Conservation (phyloP, 1,139 yeast genomes). For the Diutina sp. region DNA sequence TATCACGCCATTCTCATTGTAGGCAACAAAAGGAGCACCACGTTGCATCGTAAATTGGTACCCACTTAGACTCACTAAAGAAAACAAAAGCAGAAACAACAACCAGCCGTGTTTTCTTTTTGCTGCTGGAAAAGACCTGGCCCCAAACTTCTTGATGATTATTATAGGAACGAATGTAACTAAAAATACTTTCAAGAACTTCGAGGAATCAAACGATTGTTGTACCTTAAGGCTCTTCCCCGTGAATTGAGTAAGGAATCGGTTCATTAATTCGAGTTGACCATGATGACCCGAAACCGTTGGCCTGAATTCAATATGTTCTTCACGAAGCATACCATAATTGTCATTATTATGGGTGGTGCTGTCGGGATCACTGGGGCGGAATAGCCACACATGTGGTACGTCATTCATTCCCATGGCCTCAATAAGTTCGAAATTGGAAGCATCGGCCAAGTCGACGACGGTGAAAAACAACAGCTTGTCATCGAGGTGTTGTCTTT, state of each 20-base stretch:
- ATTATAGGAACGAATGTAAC: constrained; percentile 33
- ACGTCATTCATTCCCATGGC: constrained; percentile 31
- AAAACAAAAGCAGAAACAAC: constrained; percentile 23
- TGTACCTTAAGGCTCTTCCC: constrained; percentile 29
- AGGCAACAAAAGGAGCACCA: constrained; percentile 51
- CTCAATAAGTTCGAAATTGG: constrained; percentile 21
- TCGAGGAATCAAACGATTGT: constrained; percentile 18
- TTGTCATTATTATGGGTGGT: constrained; percentile 10
- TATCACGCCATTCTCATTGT: constrained; percentile 34
- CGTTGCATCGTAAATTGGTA: constrained; percentile 49
- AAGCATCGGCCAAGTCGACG: constrained; percentile 35
- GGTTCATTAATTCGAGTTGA: constrained; percentile 30
- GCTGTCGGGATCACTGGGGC: constrained; percentile 23
- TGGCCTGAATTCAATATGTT: constrained; percentile 19
- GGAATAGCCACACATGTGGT: constrained; percentile 56
- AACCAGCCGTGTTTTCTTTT: constrained; percentile 21
- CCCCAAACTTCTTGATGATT: constrained; percentile 37
- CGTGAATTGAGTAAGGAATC: constrained; percentile 33
- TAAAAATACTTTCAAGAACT: constrained; percentile 33
- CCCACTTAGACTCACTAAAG: constrained; percentile 42
- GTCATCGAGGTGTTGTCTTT: constrained; percentile 24
- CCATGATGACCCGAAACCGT: constrained; percentile 19
- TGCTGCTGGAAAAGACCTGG: constrained; percentile 16
- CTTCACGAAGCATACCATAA: constrained; percentile 15
- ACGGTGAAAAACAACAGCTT: constrained; percentile 31